Conservation (phyloP, 345 rosid species). For the Salix arbutifolia region DNA sequence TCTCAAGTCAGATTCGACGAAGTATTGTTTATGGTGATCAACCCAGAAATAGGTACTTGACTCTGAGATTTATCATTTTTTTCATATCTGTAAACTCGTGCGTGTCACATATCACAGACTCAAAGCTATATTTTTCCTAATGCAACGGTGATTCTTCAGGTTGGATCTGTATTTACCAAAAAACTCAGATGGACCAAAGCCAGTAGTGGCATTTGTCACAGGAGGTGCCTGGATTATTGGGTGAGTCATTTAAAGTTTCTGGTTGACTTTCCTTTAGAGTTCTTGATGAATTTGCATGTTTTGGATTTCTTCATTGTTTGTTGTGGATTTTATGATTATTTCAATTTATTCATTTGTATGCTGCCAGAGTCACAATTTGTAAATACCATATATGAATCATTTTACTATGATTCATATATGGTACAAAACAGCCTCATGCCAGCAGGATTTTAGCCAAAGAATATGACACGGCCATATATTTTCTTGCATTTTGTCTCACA, state of each 20-base stretch:
- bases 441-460: neutral
- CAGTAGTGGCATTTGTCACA: conserved; percentile 34
- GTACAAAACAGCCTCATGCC: neutral
- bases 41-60: conserved; percentile 30
- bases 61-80: neutral
- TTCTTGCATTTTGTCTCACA: conserved; percentile 12
- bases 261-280: neutral
- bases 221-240: conserved; percentile 41
- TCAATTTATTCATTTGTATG: neutral
- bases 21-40: conserved; percentile 31
- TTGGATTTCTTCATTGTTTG: neutral
- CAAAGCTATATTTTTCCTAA: neutral
- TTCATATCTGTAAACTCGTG: neutral
- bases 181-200: conserved; percentile 23
- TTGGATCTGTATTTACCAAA: conserved; percentile 30
- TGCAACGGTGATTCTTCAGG: conserved; percentile 17
- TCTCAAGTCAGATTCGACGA: conserved; percentile 25
- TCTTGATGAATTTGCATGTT: neutral
- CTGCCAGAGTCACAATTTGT: neutral
- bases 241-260: conserved; percentile 11
- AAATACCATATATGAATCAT: neutral
- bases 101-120: neutral
- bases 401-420: neutral
- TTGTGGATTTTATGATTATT: neutral
- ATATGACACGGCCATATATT: neutral